These are phyloP conservation scores for Solanum ossicruentum DNA, from an alignment of 257 asterid species.

Conservation along the genomic window DNA sequence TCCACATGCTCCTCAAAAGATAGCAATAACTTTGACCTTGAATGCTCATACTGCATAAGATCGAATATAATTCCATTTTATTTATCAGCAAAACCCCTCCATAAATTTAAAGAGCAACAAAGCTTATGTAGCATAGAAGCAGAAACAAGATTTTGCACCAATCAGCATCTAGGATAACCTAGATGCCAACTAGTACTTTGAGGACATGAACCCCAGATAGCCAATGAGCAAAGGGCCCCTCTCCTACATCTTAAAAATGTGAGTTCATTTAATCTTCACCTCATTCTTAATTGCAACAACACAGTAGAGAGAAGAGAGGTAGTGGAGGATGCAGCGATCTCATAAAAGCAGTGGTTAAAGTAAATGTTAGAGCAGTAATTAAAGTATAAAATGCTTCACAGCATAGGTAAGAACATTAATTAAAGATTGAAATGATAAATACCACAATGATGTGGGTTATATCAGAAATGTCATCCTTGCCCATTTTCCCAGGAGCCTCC, in stretches of 20 bases:
- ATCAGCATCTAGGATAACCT: neutral
- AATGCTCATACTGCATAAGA: neutral
- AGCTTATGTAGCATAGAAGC: neutral
- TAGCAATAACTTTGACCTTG: neutral
- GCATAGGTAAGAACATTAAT: neutral
- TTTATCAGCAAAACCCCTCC: neutral
- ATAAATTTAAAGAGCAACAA: neutral
- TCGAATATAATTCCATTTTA: neutral
- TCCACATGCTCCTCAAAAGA: neutral
- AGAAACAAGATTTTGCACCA: neutral
- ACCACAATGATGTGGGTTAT: constrained; percentile 95
- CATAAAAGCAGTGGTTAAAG: neutral
- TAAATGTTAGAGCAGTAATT: neutral
- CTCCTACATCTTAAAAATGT: neutral
- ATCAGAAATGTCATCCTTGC: constrained; percentile 27
- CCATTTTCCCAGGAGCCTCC: constrained; percentile 17
- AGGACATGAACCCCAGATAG: neutral
- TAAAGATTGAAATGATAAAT: constrained; percentile 15
- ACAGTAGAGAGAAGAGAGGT: neutral
- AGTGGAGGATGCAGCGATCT: neutral
- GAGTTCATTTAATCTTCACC: neutral
- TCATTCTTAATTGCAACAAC: neutral
- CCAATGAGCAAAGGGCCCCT: neutral
- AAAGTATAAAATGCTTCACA: constrained; percentile 4
- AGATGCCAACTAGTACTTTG: neutral